Percentiles rank a stretch among this genome's conserved stretches.
Conservation (phyloP, 2,329 filamentous ascomycete genomes). For the Eutypa lata region DNA sequence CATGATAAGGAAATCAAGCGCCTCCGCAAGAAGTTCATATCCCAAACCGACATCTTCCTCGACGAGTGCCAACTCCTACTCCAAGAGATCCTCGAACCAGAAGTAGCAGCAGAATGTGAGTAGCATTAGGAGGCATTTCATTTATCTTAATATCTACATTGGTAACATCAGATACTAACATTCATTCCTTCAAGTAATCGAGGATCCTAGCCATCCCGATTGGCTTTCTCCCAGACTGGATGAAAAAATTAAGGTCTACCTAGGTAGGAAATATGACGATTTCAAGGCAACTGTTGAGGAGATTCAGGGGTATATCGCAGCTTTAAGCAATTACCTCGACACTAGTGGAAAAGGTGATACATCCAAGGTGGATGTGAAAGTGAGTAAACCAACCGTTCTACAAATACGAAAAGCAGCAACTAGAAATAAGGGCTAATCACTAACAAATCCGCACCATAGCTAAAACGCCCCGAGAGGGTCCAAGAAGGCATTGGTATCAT, state of each 20-base stretch:
- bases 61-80: conserved; percentile 13
- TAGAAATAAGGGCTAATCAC: too few species aligned
- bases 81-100: conserved; percentile 7
- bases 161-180: too few species aligned
- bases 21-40: conserved; percentile 9
- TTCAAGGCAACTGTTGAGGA: conserved; percentile 6
- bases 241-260: conserved; percentile 4
- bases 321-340: conserved; percentile 2
- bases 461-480: conserved; percentile 1
- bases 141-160: too few species aligned
- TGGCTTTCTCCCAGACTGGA: conserved; percentile 7
- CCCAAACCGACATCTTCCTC: conserved; percentile 10
- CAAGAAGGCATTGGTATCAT: conserved; percentile 4
- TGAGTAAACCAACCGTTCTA: too few species aligned
- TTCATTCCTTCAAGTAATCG: conserved; percentile 1
- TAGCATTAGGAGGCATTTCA: too few species aligned
- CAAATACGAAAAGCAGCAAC: too few species aligned
- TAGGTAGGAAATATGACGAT: conserved; percentile 6
- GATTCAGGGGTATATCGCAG: conserved; percentile 2
- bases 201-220: background rate
- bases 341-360: background rate
- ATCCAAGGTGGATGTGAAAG: too few species aligned
- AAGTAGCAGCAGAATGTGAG: conserved; percentile 2
- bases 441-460: background rate
- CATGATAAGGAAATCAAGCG: conserved; percentile 9